Evolutionary conservation across 1,284 basidiomycete species (phyloP).

Genomic region (Cystobasidiaceae sp.): DNA sequence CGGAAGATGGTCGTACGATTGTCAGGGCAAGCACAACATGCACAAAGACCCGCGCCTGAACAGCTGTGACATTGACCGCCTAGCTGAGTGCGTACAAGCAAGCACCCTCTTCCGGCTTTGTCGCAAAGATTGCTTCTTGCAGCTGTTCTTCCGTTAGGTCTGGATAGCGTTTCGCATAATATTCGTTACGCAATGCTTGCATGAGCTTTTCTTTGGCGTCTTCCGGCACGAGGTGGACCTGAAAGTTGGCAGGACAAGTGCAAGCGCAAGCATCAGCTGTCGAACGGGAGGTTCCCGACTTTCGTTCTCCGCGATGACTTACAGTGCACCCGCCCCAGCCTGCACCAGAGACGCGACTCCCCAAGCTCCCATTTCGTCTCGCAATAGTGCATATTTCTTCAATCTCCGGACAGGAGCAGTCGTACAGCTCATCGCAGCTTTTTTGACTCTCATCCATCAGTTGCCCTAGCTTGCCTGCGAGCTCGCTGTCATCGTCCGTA

Average conservation of each 20-base stretch:
- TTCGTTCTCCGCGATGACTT: slow-evolving; percentile 41
- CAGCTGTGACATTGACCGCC: too few relatives aligned
- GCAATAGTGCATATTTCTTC: slow-evolving; percentile 60
- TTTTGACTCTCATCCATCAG: slow-evolving; percentile 73
- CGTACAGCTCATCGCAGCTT: slow-evolving; percentile 62
- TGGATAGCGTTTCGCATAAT: slow-evolving; percentile 56
- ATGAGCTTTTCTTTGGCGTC: slow-evolving; percentile 65
- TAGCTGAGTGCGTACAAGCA: slow-evolving; percentile 33
- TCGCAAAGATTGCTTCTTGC: slow-evolving; percentile 71
- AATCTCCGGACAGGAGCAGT: slow-evolving; percentile 73
- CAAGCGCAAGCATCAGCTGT: neutral
- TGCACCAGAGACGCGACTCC: slow-evolving; percentile 73
- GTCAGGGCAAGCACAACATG: too few relatives aligned
- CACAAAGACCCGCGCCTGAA: too few relatives aligned
- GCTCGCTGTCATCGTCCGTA: slow-evolving; percentile 23
- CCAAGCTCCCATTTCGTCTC: slow-evolving; percentile 66
- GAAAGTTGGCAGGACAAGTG: too few relatives aligned
- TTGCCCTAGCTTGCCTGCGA: slow-evolving; percentile 55
- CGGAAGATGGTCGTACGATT: too few relatives aligned
- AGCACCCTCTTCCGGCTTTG: slow-evolving; percentile 73
- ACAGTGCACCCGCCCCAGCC: slow-evolving; percentile 89
- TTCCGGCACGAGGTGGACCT: slow-evolving; percentile 58
- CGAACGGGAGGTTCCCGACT: neutral
- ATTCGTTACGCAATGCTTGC: slow-evolving; percentile 56
- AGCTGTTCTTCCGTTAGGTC: slow-evolving; percentile 59